Conservation (phyloP, 75 land plant species). For the Pinus tabuliformis region DNA sequence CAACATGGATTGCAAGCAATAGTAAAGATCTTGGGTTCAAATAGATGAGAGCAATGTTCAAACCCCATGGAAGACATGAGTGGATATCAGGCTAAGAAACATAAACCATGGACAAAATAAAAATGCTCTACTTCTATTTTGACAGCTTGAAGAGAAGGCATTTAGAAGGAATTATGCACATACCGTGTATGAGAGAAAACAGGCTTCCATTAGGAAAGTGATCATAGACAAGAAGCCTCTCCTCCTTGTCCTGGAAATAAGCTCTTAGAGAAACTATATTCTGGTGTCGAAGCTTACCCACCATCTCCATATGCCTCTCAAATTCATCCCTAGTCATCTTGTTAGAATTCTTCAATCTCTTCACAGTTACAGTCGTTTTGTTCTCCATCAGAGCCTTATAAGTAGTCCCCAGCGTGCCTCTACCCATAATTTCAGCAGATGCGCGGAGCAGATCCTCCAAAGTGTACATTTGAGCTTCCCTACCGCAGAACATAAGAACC, state of each 20-base stretch:
- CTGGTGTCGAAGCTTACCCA: conserved; percentile 63
- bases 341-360: conserved; percentile 59
- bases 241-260: conserved; percentile 89
- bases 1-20: neutral
- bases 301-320: conserved; percentile 44
- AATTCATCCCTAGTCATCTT: conserved; percentile 52
- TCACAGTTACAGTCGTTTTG: conserved; percentile 69
- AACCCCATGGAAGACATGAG: neutral
- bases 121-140: neutral
- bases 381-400: conserved; percentile 88
- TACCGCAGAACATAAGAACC: conserved; percentile 58
- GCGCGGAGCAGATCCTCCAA: conserved; percentile 77
- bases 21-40: neutral
- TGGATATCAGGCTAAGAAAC: too few species aligned
- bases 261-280: conserved; percentile 77
- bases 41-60: neutral
- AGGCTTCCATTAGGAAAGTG: conserved; percentile 83
- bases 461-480: conserved; percentile 43
- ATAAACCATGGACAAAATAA: neutral
- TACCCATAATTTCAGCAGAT: conserved; percentile 83
- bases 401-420: conserved; percentile 79
- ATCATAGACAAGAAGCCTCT: conserved; percentile 72
- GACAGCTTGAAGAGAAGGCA: neutral
- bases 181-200: conserved; percentile 79
- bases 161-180: neutral